Evolutionary conservation across 768 basidiomycete species (phyloP), one percentile per base, ranked within the genome.

Genomic region (Termitomyces sp.): DNA sequence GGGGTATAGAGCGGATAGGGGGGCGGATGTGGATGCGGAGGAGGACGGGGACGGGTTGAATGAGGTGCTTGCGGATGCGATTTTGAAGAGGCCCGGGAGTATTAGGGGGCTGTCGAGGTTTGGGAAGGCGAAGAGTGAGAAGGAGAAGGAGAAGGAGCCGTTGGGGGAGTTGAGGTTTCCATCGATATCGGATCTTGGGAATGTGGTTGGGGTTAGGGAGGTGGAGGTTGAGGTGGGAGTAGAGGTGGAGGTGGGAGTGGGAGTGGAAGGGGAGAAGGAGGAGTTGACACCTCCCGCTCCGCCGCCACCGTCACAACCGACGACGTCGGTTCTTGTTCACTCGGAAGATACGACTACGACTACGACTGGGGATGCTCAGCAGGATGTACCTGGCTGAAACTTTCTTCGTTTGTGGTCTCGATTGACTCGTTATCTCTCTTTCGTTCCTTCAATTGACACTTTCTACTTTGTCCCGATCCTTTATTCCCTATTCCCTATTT

Each of bases 11-110:
- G n/a, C n/a, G n/a, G 38, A 50, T 33, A 48, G 51, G 23, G 64
- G 43, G 56, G 65, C 13, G 16, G 10, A 31, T 16, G 32, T 64
- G 16, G 66, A 65, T 1, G 63, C 59, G n/a, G 67, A 61, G 13
- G 69, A 67, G 25, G 71, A 70, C 2, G 73, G 70, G 10, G 68
- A 69, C 11, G 69, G 69, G 16, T 68, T 80, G 38, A 84, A 75
- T 58, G 76, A 76, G 51, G 62, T 73, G 29, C 68, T 85, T 52
- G 83, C 79, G 7, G 83, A 82, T 60, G 82, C 83, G 10, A 84
- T 85, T 31, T 54, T 85, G 51, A 84, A 84, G 68, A 67, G 82
- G 22, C 83, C 83, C 3, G 76, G 72, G 52, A 78, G 76, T 54
- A 75, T 81, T 9, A 63, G 74, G 31, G 67, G 53, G 10, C 35